Conservation (phyloP, 2,329 filamentous ascomycete genomes). For the Fusarium coicis region DNA sequence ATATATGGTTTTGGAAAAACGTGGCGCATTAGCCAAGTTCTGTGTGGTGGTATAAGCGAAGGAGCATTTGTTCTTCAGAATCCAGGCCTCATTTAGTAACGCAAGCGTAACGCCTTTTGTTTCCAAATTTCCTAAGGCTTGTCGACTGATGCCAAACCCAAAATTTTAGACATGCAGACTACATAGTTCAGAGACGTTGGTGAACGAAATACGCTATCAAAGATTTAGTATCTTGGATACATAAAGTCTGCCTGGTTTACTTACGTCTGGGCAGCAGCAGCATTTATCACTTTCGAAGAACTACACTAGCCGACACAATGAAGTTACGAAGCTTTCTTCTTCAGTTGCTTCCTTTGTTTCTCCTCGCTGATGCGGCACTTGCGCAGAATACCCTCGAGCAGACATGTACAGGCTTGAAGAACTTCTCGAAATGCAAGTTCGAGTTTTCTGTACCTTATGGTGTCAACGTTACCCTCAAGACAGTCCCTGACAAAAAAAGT, state of each 20-base stretch:
- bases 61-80: not conserved
- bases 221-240: fast-evolving
- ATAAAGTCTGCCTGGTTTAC: fast-evolving
- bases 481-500: not conserved
- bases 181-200: not conserved
- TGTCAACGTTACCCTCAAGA: not conserved
- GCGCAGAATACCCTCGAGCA: not conserved
- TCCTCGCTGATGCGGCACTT: not conserved
- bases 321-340: not conserved
- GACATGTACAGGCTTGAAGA: not conserved
- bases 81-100: not conserved
- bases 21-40: not conserved
- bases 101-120: not conserved
- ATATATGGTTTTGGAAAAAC: not conserved
- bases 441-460: not conserved
- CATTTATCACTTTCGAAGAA: fast-evolving
- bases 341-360: fast-evolving
- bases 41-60: not conserved
- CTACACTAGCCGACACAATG: not conserved
- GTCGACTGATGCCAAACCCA: not conserved
- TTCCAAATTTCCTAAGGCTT: not conserved
- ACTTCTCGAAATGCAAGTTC: not conserved
- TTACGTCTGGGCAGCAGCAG: fast-evolving
- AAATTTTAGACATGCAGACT: not conserved
- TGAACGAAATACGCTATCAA: not conserved